Conservation (phyloP, 495 filamentous ascomycete species). For the Penicillium taxi region DNA sequence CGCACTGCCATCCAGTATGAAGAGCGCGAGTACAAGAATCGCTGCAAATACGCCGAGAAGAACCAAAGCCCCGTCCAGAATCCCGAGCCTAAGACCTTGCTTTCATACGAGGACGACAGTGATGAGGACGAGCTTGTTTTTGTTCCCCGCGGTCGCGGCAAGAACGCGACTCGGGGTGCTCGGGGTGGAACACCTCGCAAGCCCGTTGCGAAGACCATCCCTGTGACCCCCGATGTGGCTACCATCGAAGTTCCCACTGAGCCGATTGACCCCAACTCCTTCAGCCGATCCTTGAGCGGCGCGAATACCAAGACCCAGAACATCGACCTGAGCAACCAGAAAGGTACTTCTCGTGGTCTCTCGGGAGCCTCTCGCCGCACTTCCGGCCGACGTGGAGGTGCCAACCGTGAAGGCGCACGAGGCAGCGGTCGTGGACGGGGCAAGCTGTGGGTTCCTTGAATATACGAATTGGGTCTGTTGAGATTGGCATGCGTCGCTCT, state of each 20-base stretch:
- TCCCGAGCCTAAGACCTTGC: slow-evolving; percentile 34
- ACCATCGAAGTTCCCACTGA: slow-evolving; percentile 40
- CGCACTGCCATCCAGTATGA: slow-evolving; percentile 52
- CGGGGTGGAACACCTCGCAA: slow-evolving; percentile 18
- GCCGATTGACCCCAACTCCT: slow-evolving; percentile 50
- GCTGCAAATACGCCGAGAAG: slow-evolving; percentile 43
- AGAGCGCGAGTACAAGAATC: slow-evolving; percentile 52
- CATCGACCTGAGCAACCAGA: slow-evolving; percentile 32
- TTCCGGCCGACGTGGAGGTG: slow-evolving; percentile 25
- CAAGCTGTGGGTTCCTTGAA: slow-evolving; percentile 50
- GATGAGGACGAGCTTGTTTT: slow-evolving; percentile 56
- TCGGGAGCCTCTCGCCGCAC: slow-evolving; percentile 32
- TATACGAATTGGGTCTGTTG: slow-evolving; percentile 13
- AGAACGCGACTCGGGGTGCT: slow-evolving; percentile 28
- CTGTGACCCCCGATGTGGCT: slow-evolving; percentile 17
- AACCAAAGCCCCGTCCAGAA: slow-evolving; percentile 23
- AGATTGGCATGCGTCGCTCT: slow-evolving; percentile 12
- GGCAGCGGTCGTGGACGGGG: slow-evolving; percentile 39
- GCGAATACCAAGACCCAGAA: slow-evolving; percentile 20
- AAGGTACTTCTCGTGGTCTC: slow-evolving; percentile 31
- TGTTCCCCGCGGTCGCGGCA: slow-evolving; percentile 37
- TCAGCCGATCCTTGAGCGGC: slow-evolving; percentile 36
- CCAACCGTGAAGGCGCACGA: slow-evolving; percentile 21
- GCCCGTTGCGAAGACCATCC: slow-evolving; percentile 19
- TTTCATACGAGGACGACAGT: slow-evolving; percentile 43